A percentile compares a stretch with the other conserved stretches of the same genome.
These are phyloP conservation scores for Pythium phragmitis DNA, from an alignment of 352 stramenopile genomes.

Conservation along the genomic window DNA sequence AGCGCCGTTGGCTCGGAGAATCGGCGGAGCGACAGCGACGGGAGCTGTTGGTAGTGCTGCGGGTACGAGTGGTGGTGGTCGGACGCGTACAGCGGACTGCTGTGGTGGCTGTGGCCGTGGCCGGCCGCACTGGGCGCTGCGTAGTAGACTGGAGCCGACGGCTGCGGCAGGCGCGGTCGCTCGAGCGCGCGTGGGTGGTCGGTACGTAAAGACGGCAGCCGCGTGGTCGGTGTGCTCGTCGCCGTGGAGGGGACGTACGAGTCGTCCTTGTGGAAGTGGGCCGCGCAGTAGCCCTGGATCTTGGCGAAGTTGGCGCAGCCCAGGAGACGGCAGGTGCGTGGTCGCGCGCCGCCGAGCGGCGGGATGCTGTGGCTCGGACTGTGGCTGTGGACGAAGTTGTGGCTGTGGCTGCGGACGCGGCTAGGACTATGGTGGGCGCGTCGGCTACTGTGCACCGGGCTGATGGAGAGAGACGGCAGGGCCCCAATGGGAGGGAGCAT, in stretches of 20 bases:
- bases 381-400: conserved; percentile 13
- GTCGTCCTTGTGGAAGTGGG: conserved; percentile 45
- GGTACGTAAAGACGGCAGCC: conserved; percentile 23
- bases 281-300: conserved; percentile 63
- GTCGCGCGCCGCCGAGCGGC: conserved; percentile 35
- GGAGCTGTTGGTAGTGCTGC: conserved; percentile 11
- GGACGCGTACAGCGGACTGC: conserved; percentile 5
- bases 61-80: conserved; percentile 13
- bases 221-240: background rate
- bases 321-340: conserved; percentile 46
- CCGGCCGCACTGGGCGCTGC: background rate
- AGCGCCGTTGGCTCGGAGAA: conserved; percentile 24
- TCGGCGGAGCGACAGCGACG: conserved; percentile 19
- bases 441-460: conserved; percentile 29
- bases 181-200: conserved; percentile 21
- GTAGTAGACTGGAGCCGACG: conserved; percentile 9
- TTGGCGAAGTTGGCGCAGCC: conserved; percentile 66
- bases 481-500: conserved; percentile 24
- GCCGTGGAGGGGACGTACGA: background rate
- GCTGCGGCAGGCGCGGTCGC: conserved; percentile 11
- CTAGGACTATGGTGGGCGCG: conserved; percentile 24
- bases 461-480: conserved; percentile 38
- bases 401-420: conserved; percentile 12
- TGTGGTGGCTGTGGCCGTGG: conserved; percentile 7
- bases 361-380: conserved; percentile 29